These are phyloP conservation scores for Rhodotorula sp. DNA, from an alignment of 1,284 basidiomycete species.

Conservation along the genomic window DNA sequence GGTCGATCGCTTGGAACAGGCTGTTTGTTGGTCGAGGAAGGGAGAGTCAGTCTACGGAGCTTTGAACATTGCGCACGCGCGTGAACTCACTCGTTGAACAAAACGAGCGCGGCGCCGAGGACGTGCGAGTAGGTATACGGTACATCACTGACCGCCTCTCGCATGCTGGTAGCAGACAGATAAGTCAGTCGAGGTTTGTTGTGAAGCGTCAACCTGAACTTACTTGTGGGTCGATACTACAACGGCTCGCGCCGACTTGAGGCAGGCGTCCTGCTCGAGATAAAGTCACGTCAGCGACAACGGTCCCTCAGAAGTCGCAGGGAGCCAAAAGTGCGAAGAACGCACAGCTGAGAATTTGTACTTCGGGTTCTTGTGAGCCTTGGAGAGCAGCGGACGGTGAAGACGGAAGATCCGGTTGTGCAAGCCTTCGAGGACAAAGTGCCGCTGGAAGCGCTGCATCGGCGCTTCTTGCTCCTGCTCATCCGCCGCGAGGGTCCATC, in stretches of 20 bases:
- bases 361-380: conserved; percentile 28
- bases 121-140: conserved; percentile 39
- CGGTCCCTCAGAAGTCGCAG: no score
- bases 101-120: conserved; percentile 37
- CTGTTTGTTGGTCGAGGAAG: not conserved
- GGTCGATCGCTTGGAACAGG: conserved; percentile 41
- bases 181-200: not conserved
- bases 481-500: conserved; percentile 35
- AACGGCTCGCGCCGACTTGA: conserved; percentile 36
- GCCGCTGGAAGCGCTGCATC: conserved; percentile 40
- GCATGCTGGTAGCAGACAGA: conserved; percentile 10
- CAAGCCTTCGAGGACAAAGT: conserved; percentile 40
- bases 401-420: conserved; percentile 41
- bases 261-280: conserved; percentile 33
- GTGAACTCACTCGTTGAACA: conserved; percentile 35
- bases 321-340: not conserved
- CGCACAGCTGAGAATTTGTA: conserved; percentile 37
- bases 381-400: conserved; percentile 30
- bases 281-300: not conserved
- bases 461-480: conserved; percentile 35
- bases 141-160: conserved; percentile 33
- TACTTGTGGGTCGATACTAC: conserved; percentile 39
- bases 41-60: not conserved
- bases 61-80: no score
- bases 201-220: not conserved